Conservation (phyloP, 176 grass and related monocot species). For the Neostapfia colusana region DNA sequence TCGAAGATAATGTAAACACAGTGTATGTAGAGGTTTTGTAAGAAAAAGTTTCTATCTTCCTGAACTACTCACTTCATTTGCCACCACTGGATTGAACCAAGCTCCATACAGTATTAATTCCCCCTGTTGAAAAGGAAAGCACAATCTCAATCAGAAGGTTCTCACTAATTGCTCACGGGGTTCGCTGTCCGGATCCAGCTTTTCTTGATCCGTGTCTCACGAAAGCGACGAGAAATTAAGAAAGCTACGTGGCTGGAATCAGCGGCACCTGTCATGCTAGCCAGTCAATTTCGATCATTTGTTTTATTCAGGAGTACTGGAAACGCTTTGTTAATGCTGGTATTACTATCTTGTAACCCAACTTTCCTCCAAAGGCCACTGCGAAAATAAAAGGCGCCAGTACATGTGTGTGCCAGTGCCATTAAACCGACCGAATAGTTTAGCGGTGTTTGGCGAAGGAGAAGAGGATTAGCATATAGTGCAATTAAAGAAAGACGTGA, state of each 20-base stretch:
- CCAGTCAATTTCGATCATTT: conserved; percentile 32
- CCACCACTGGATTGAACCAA: neutral
- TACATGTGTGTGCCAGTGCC: neutral
- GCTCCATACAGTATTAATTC: neutral
- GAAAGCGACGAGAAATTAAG: conserved; percentile 29
- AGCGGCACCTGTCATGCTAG: conserved; percentile 4
- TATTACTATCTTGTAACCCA: conserved; percentile 28
- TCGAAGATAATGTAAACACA: conserved; percentile 30
- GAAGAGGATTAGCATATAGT: conserved; percentile 20
- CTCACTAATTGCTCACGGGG: conserved; percentile 26
- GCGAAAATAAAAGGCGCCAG: conserved; percentile 12
- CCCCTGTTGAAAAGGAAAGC: too few species aligned
- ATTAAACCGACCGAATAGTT: conserved; percentile 23
- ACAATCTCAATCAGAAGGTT: conserved; percentile 27
- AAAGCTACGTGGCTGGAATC: conserved; percentile 29
- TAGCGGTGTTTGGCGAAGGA: conserved; percentile 20
- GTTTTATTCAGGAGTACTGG: neutral
- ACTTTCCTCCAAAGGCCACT: neutral
- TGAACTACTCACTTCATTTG: neutral
- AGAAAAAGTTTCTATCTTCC: conserved; percentile 23
- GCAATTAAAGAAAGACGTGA: conserved; percentile 40
- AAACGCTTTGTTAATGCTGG: neutral
- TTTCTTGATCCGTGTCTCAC: conserved; percentile 49
- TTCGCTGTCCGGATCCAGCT: conserved; percentile 33
- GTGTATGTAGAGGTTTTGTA: conserved; percentile 26